These are phyloP conservation scores for Fusarium sp. DNA, from an alignment of 2,329 filamentous ascomycete species.

Conservation along the genomic window DNA sequence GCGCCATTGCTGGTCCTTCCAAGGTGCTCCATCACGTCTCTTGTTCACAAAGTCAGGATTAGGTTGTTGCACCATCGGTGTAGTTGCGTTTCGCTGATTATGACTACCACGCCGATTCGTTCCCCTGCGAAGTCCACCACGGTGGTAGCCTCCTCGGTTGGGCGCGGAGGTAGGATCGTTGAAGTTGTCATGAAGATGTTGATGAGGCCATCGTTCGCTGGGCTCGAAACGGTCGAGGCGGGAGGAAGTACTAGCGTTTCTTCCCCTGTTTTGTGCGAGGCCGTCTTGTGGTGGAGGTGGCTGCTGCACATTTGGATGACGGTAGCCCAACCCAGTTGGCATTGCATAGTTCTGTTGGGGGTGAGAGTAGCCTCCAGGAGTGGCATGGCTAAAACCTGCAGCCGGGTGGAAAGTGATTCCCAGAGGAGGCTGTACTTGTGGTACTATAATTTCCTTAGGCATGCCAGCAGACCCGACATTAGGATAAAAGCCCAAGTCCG, in stretches of 20 bases:
- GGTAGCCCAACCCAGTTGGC: conserved; percentile 10
- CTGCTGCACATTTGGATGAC: conserved; percentile 10
- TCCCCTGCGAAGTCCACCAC: conserved; percentile 18
- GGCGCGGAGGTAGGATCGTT: conserved; percentile 1
- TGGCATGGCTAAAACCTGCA: conserved; percentile 1
- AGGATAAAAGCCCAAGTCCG: not conserved
- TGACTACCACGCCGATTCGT: conserved; percentile 31
- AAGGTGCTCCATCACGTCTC: conserved; percentile 24
- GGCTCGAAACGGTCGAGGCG: conserved; percentile 16
- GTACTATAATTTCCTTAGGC: not conserved
- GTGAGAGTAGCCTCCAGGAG: not conserved
- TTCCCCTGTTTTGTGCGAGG: conserved; percentile 1
- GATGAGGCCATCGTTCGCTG: conserved; percentile 26
- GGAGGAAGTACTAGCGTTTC: conserved; percentile 16
- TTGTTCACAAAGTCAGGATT: conserved; percentile 15
- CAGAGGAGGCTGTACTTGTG: conserved; percentile 1
- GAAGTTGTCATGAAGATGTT: conserved; percentile 17
- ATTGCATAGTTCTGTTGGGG: conserved; percentile 4
- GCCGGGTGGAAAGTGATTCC: conserved; percentile 10
- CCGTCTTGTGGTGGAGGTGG: conserved; percentile 10
- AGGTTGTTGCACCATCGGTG: conserved; percentile 18
- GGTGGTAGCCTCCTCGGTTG: conserved; percentile 25
- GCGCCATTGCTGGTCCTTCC: conserved; percentile 31
- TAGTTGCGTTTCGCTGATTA: conserved; percentile 34
- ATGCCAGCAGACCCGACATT: not conserved